These are phyloP conservation scores for Medicago arabica DNA, from an alignment of 306 rosid genomes.

Conservation along the genomic window DNA sequence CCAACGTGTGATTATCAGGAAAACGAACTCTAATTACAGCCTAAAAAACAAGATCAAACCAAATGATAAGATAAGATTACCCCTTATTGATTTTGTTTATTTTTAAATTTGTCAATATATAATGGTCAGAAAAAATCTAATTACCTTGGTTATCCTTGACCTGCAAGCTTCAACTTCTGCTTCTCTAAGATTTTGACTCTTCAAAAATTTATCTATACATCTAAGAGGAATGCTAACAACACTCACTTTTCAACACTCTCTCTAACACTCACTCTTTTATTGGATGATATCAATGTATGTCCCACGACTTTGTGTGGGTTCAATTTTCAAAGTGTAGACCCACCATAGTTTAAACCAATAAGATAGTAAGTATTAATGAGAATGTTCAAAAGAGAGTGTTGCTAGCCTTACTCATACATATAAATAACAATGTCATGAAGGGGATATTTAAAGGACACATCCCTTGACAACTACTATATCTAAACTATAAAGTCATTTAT, in stretches of 20 bases:
- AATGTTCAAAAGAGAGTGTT: too few species aligned
- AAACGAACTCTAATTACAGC: slow-evolving; percentile 82
- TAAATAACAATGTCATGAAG: background rate
- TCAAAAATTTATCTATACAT: slow-evolving; percentile 70
- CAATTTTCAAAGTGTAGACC: too few species aligned
- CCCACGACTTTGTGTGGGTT: too few species aligned
- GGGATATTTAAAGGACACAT: too few species aligned
- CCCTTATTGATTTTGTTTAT: slow-evolving; percentile 3
- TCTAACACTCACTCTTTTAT: too few species aligned
- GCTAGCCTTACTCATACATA: too few species aligned
- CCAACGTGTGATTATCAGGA: slow-evolving; percentile 91
- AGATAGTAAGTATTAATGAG: too few species aligned
- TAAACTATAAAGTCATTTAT: background rate
- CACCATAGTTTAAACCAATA: too few species aligned
- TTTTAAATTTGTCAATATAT: slow-evolving; percentile 1
- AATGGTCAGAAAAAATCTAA: slow-evolving; percentile 6
- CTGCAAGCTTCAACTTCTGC: slow-evolving; percentile 87
- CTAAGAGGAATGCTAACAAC: too few species aligned
- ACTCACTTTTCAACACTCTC: too few species aligned
- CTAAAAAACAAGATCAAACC: slow-evolving; percentile 55
- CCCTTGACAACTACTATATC: background rate
- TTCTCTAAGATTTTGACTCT: slow-evolving; percentile 81
- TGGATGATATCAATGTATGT: too few species aligned
- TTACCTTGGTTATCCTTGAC: slow-evolving; percentile 77
- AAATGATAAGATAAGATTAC: slow-evolving; percentile 21